Base-by-base conservation (phyloP, 1,284 basidiomycete genomes). In the Puccinia coronata region DNA sequence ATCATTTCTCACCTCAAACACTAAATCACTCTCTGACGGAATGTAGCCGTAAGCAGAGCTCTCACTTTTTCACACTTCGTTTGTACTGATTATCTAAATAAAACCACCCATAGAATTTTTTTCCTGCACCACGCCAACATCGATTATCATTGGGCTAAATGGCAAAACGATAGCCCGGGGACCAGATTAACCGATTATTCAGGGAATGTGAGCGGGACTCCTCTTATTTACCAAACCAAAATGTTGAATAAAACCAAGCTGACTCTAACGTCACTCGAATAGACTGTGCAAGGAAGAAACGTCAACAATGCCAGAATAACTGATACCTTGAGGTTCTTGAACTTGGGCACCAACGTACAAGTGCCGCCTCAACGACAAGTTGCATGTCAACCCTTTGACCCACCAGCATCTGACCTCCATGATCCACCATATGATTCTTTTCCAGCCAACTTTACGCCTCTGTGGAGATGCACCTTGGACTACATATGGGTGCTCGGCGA, bases 401-500 rank as follows among this genome's bases (percentile, higher is more conserved):
- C 36, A 20, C n/a, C 16, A 41, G n/a, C 23, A 71, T 34, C 49
- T 16, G 34, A 28, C 43, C 55, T 18, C 49, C 39, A 63, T 57
- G 36, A 25, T n/a, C n/a, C n/a, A n/a, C n/a, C n/a, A n/a, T n/a
- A n/a, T n/a, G n/a, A n/a, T n/a, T n/a, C n/a, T n/a, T n/a, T n/a
- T n/a, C 23, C 39, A 80, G 77, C 78, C 16, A 80, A 80, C 39
- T 80, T 80, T 25, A 80, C 78, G 47, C 70, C 78, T 28, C 49
- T 80, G 18, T 80, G 78, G 78, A 73, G 78, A 65, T 73, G 70
- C 67, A 80, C 78, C 18, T 49, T 80, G 20, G 78, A 80, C 61
- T 80, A 80, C 28, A 80, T 80, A 47, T 80, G 67, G 67, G 55
- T 80, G 8, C 70, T 80, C 12, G n/a, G 41, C 57, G 28, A 57